Evolutionary conservation across 2,329 filamentous ascomycete genomes (phyloP), one percentile per base, ranked within the genome.

Genomic region (Penicillium capsulatum): DNA sequence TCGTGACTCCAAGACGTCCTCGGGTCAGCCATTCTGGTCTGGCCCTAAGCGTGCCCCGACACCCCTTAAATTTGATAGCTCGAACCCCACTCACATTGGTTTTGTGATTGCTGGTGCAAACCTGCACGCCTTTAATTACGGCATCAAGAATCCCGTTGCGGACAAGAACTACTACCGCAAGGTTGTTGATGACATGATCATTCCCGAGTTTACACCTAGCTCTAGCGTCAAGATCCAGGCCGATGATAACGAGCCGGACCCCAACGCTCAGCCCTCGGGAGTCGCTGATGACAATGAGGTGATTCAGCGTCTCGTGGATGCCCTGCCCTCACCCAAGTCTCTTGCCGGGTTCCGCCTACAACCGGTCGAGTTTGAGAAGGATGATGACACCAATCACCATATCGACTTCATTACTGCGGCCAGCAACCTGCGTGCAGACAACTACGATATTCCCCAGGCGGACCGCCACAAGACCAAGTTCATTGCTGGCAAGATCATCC

Each of bases 391-490:
- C 35, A 98, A 98, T 67, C 81, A 92, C 67, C 92, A 98, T 73
- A 98, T 98, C 58, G 92, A 97, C 68, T 98, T 98, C 73, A 97
- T 98, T 69, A 94, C 92, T 6, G 89, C 90, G 1, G 90, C 90
- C 51, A 96, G 90, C 73, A 98, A 98, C 65, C 74, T 98, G 44
- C 86, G 94, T 44, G 92, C 92, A 1, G 85, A 94, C 67, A 98
- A 98, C 72, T 98, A 98, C 78, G 94, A 92, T 67, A 98, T 98
- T 53, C 81, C 87, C 59, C 78, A 82, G 49, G 90, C 92, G 1
- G 91, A 98, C 61, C 80, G 88, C 47, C 92, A 96, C 76, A 94
- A 92, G 81, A 98, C 91, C 47, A 98, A 98, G 74, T 97, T 98
- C 68, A 98, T 98, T 63, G 94, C 92, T 20, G 92, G 92, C 65